Percentiles rank a stretch among this genome's conserved stretches.
Conservation (phyloP, 139 green algal species). For the Nannochloris sp. region DNA sequence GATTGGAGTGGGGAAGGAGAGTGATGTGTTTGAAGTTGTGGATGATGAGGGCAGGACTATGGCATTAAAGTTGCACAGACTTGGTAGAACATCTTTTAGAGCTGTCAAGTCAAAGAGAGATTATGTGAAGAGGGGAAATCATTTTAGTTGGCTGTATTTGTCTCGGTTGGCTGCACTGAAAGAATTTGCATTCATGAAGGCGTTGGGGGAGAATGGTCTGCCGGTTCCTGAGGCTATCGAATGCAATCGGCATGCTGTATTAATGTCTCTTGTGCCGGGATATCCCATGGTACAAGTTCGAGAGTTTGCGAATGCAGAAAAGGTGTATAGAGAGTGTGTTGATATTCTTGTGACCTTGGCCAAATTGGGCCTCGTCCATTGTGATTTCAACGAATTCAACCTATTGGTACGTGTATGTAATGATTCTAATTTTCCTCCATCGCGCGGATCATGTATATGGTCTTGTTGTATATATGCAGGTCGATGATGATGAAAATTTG, state of each 20-base stretch:
- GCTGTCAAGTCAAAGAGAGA: constrained; percentile 95
- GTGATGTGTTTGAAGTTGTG: constrained; percentile 79
- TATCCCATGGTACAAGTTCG: constrained; percentile 70
- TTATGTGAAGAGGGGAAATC: constrained; percentile 66
- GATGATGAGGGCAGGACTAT: constrained; percentile 58
- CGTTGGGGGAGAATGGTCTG: constrained; percentile 79
- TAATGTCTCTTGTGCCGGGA: constrained; percentile 83
- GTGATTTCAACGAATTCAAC: constrained; percentile 99
- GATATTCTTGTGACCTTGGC: constrained; percentile 69
- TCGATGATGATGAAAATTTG: constrained; percentile 58
- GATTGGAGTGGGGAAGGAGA: constrained; percentile 98
- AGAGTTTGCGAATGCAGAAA: constrained; percentile 42
- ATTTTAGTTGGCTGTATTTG: constrained; percentile 89
- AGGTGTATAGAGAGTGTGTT: constrained; percentile 69
- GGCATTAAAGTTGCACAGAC: constrained; percentile 92
- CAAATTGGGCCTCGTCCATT: constrained; percentile 86
- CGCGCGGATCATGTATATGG: constrained; percentile 1
- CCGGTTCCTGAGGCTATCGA: constrained; percentile 86
- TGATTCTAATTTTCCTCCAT: no score
- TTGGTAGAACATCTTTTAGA: constrained; percentile 93
- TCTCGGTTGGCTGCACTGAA: constrained; percentile 86
- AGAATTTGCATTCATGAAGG: constrained; percentile 97
- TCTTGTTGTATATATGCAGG: neutral
- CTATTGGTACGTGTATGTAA: constrained; percentile 34
- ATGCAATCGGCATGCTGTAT: constrained; percentile 87